Percentiles rank a stretch among this genome's conserved stretches.
phyloP scores from a whole-genome alignment of 768 basidiomycete species.

The Amanita molliuscula region DNA sequence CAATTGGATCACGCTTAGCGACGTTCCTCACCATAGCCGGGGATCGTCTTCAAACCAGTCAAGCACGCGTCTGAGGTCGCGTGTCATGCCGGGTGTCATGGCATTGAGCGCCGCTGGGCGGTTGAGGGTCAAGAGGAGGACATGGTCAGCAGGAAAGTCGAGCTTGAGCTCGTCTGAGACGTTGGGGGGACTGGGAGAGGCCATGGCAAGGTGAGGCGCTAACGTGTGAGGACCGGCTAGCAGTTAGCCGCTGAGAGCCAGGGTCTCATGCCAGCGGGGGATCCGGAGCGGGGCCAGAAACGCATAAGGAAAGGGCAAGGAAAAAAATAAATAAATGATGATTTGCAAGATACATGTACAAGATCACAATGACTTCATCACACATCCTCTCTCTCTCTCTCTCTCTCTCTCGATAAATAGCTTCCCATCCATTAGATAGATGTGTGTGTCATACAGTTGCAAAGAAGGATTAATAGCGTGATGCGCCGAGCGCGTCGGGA shows the following conservation, averaged over 20 bases:
- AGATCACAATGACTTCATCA: conserved; percentile 21
- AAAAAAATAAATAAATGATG: conserved; percentile 17
- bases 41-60: conserved; percentile 72
- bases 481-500: neutral
- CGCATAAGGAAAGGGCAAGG: conserved; percentile 11
- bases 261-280: neutral
- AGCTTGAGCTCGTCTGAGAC: conserved; percentile 27
- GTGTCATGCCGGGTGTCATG: conserved; percentile 48
- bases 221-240: neutral
- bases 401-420: conserved; percentile 11
- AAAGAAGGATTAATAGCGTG: conserved; percentile 3
- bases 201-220: conserved; percentile 8
- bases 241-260: neutral
- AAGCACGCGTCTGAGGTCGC: conserved; percentile 41
- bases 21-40: conserved; percentile 46
- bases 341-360: conserved; percentile 21
- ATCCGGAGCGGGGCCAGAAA: neutral
- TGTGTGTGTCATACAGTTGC: conserved; percentile 4
- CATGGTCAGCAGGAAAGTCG: conserved; percentile 27
- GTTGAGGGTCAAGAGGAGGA: conserved; percentile 39
- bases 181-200: conserved; percentile 12
- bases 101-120: conserved; percentile 67
- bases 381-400: conserved; percentile 13
- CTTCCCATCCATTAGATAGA: conserved; percentile 6
- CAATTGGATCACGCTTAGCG: neutral